phyloP scores from a whole-genome alignment of 2,329 filamentous ascomycete genomes.

The Penicillium olsonii region DNA sequence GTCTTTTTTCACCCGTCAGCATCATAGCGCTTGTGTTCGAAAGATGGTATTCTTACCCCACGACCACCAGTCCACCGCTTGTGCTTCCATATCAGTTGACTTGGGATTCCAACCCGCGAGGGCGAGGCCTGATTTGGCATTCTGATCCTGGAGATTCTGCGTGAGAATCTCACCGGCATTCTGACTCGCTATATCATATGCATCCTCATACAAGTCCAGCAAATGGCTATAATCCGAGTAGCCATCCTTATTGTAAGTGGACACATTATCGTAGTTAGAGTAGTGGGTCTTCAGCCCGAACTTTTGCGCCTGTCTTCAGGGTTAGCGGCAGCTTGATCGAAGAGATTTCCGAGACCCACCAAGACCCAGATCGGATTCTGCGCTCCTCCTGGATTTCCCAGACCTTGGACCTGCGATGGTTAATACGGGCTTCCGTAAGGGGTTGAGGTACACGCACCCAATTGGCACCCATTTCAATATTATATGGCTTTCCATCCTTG shows the following conservation, averaged over 20 bases:
- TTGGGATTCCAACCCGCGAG: slow-evolving; percentile 65
- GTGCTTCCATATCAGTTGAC: slow-evolving; percentile 53
- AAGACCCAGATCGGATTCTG: slow-evolving; percentile 21
- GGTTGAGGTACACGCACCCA: slow-evolving; percentile 10
- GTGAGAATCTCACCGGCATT: slow-evolving; percentile 60
- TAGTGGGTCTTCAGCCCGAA: slow-evolving; percentile 57
- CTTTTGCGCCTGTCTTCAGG: slow-evolving; percentile 52
- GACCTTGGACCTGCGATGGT: slow-evolving; percentile 18
- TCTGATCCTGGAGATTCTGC: slow-evolving; percentile 63
- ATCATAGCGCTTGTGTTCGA: background rate
- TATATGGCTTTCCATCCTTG: slow-evolving; percentile 20
- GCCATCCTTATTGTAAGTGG: slow-evolving; percentile 63
- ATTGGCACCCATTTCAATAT: slow-evolving; percentile 22
- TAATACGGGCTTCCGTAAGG: background rate
- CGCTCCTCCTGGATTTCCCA: slow-evolving; percentile 18
- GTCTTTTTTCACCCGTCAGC: slow-evolving; percentile 38
- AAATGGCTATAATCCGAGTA: slow-evolving; percentile 52
- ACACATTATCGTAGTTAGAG: slow-evolving; percentile 60
- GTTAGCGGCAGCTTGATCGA: background rate
- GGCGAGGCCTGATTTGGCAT: slow-evolving; percentile 59
- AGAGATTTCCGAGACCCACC: slow-evolving; percentile 4
- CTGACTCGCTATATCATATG: slow-evolving; percentile 49
- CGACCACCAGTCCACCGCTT: slow-evolving; percentile 64
- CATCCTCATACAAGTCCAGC: slow-evolving; percentile 53
- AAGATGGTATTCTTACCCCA: slow-evolving; percentile 35